Evolutionary conservation across 805 yeast genomes (phyloP).

Genomic region (Huiozyma sinensis): DNA sequence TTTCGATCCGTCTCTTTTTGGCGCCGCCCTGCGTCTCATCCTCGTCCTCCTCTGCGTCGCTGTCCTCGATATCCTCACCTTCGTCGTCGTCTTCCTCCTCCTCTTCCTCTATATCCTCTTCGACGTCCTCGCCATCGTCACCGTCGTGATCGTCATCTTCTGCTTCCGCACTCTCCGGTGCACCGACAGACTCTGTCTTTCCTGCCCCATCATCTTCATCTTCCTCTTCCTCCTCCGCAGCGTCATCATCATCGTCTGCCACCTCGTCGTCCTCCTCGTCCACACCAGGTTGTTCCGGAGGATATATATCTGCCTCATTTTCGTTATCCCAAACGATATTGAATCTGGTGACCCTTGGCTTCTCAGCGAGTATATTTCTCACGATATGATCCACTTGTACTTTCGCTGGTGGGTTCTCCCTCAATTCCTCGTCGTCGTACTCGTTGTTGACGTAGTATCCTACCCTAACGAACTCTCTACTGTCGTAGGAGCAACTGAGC

Average conservation of each 20-base stretch:
- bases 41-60: slow-evolving; percentile 1
- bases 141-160: slow-evolving; percentile 32
- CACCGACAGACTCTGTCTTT: slow-evolving; percentile 27
- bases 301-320: slow-evolving; percentile 53
- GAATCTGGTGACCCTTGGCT: slow-evolving; percentile 94
- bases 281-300: slow-evolving; percentile 65
- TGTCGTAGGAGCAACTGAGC: slow-evolving; percentile 86
- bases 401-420: slow-evolving; percentile 88
- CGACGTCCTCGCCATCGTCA: slow-evolving; percentile 27
- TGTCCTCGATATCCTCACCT: slow-evolving; percentile 9
- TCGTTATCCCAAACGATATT: slow-evolving; percentile 95
- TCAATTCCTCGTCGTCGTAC: slow-evolving; percentile 82
- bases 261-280: slow-evolving; percentile 53
- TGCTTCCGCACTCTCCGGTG: slow-evolving; percentile 31
- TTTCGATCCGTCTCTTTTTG: slow-evolving; percentile 10
- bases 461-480: slow-evolving; percentile 89
- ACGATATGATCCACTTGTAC: slow-evolving; percentile 92
- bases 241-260: slow-evolving; percentile 46
- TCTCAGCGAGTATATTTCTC: slow-evolving; percentile 89
- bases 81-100: slow-evolving; percentile 2
- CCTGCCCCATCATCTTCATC: slow-evolving; percentile 33
- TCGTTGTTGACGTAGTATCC: slow-evolving; percentile 98
- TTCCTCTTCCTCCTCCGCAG: slow-evolving; percentile 35
- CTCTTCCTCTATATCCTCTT: slow-evolving; percentile 22
- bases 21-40: neutral